Evolutionary conservation across 495 filamentous ascomycete genomes (phyloP).

Genomic region (Xylaria palmicola): DNA sequence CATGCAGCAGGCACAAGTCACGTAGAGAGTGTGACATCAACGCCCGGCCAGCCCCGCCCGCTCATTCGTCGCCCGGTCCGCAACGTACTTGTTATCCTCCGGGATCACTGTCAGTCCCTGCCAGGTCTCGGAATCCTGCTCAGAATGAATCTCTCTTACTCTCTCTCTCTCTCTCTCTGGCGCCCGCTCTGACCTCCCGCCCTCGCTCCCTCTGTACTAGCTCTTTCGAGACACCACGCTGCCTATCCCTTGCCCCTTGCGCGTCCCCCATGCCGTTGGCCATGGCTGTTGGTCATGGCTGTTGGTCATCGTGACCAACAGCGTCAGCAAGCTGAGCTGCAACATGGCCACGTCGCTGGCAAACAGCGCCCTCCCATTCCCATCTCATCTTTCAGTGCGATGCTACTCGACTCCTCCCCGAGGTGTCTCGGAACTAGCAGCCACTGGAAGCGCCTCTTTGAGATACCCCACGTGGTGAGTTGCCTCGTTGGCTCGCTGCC

Average conservation of each 20-base stretch:
- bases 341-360: not conserved
- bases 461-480: not conserved
- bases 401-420: too few species aligned
- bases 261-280: not conserved
- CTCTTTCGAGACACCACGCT: not conserved
- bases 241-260: not conserved
- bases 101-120: too few species aligned
- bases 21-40: constrained; percentile 11
- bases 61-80: not conserved
- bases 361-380: not conserved
- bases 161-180: too few species aligned
- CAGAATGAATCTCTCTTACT: too few species aligned
- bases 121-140: too few species aligned
- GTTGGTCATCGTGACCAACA: constrained; percentile 11
- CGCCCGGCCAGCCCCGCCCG: not conserved
- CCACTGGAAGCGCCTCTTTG: not conserved
- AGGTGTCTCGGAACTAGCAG: not conserved
- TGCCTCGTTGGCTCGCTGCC: not conserved
- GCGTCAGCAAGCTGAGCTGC: not conserved
- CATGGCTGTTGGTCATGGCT: constrained; percentile 8
- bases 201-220: too few species aligned
- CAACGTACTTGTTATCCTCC: too few species aligned
- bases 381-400: not conserved
- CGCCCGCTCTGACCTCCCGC: too few species aligned
- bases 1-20: constrained; percentile 17